phyloP scores from a whole-genome alignment of 2,329 filamentous ascomycete species.

The Didymella lethalis region DNA sequence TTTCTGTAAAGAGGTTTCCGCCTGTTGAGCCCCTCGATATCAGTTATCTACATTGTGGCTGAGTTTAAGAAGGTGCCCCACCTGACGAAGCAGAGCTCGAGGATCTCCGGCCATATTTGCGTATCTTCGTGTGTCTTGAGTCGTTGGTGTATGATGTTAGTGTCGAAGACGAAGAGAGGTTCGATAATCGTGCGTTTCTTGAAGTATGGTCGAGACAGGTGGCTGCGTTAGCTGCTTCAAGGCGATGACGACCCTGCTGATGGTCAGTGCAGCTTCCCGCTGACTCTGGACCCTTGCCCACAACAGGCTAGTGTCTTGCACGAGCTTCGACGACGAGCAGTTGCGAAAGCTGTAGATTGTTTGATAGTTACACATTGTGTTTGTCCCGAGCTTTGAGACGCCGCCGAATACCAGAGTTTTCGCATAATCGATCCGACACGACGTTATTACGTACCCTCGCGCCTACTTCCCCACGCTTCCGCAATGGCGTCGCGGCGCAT shows the following conservation, averaged over 20 bases:
- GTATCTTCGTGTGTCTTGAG: constrained; percentile 9
- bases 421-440: not conserved
- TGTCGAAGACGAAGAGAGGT: constrained; percentile 8
- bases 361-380: not conserved
- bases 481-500: constrained; percentile 27
- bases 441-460: not conserved
- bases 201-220: constrained; percentile 43
- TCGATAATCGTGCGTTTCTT: constrained; percentile 20
- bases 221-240: constrained; percentile 42
- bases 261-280: constrained; percentile 38
- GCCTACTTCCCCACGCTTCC: not conserved
- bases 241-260: constrained; percentile 41
- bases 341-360: not conserved
- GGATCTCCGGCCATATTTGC: constrained; percentile 49
- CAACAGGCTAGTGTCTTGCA: constrained; percentile 30
- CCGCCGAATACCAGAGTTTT: not conserved
- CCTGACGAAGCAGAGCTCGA: constrained; percentile 49
- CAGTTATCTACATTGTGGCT: constrained; percentile 41
- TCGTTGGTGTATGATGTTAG: not conserved
- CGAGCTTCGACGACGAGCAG: constrained; percentile 27
- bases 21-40: constrained; percentile 62
- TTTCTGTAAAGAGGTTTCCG: constrained; percentile 80
- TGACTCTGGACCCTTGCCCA: constrained; percentile 27
- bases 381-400: not conserved
- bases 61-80: constrained; percentile 42